These are phyloP conservation scores for Thraustotheca clavata DNA, from an alignment of 352 stramenopile genomes.

Conservation along the genomic window DNA sequence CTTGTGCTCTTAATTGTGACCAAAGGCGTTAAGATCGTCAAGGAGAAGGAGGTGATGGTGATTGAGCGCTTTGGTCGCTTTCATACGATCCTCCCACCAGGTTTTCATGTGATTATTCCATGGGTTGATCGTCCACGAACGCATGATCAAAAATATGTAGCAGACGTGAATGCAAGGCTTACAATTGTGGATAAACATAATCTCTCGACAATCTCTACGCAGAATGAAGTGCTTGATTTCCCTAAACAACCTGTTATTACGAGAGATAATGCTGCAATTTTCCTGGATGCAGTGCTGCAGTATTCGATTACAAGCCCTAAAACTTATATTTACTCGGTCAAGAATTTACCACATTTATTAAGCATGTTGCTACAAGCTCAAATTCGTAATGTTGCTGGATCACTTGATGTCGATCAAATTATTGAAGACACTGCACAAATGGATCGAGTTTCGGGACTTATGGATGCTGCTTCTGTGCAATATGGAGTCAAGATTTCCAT, in stretches of 20 bases:
- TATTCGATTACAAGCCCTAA: conserved; percentile 30
- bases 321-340: conserved; percentile 30
- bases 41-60: conserved; percentile 30
- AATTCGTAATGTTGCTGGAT: conserved; percentile 31
- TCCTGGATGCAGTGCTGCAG: conserved; percentile 28
- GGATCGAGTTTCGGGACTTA: conserved; percentile 28
- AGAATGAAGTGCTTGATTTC: conserved; percentile 34
- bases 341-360: conserved; percentile 31
- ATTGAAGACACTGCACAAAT: conserved; percentile 33
- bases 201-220: conserved; percentile 26
- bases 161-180: conserved; percentile 3
- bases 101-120: conserved; percentile 29
- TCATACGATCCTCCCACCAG: conserved; percentile 20
- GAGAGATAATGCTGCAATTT: conserved; percentile 31
- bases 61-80: conserved; percentile 30
- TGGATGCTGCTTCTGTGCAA: conserved; percentile 23
- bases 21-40: conserved; percentile 23
- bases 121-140: conserved; percentile 26
- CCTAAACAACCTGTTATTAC: conserved; percentile 29
- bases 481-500: conserved; percentile 34
- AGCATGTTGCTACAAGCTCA: conserved; percentile 30
- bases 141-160: conserved; percentile 19
- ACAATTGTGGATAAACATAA: conserved; percentile 20
- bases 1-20: conserved; percentile 20
- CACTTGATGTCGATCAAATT: conserved; percentile 31